Percentiles rank a stretch among this genome's conserved stretches.
Evolutionary conservation across 345 rosid genomes (phyloP).

Genomic region (Bruguiera sexangula): DNA sequence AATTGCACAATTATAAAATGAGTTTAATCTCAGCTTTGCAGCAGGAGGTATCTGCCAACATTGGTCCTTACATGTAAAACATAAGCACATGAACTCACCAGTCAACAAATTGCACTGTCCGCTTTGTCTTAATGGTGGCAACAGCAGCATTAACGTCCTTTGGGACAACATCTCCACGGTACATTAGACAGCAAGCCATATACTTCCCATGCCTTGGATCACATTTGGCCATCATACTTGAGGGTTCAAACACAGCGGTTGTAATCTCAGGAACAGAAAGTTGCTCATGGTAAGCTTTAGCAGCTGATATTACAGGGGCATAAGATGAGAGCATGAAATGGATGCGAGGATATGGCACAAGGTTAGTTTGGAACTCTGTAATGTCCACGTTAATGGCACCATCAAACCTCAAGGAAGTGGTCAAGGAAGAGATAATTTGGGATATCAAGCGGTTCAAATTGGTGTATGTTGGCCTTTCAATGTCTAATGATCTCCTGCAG

Average conservation of each 20-base stretch:
- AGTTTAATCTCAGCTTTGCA: not conserved
- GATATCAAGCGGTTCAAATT: constrained; percentile 78
- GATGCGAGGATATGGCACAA: constrained; percentile 80
- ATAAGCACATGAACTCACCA: constrained; percentile 45
- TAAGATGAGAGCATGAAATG: constrained; percentile 87
- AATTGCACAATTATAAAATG: not conserved
- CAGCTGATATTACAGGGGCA: constrained; percentile 74
- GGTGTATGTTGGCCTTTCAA: constrained; percentile 70
- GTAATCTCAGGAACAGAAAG: constrained; percentile 77
- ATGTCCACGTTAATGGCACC: constrained; percentile 83
- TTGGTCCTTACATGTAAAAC: not conserved
- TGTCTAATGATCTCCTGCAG: constrained; percentile 72
- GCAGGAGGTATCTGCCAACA: not conserved
- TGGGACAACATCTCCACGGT: constrained; percentile 76
- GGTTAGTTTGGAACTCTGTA: constrained; percentile 78
- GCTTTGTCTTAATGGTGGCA: constrained; percentile 69
- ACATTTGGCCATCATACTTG: constrained; percentile 86
- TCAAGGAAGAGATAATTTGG: constrained; percentile 70
- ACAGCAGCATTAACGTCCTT: constrained; percentile 82
- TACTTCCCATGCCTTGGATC: constrained; percentile 87
- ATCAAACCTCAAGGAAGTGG: constrained; percentile 76
- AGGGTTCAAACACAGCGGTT: constrained; percentile 70
- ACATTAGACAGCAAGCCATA: constrained; percentile 88
- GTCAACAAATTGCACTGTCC: constrained; percentile 78
- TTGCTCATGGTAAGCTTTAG: constrained; percentile 81